Percentiles rank a stretch among this genome's conserved stretches.
Evolutionary conservation across 306 rosid genomes (phyloP).

Genomic region (Casuarina cunninghamiana): DNA sequence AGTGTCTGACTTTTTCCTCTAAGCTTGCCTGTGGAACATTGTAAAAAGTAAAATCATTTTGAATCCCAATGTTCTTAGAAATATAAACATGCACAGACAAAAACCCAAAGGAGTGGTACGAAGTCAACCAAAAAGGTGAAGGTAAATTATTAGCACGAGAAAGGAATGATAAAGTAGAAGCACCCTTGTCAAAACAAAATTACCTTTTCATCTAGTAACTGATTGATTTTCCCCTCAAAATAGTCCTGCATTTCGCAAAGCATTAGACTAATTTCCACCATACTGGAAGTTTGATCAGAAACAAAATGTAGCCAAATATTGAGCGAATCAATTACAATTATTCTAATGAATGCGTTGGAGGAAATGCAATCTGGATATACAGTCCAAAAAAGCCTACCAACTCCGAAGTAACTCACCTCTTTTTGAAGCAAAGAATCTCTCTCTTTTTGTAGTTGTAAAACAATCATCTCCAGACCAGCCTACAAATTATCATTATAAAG

Average conservation of each 20-base stretch:
- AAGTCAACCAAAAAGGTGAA: slow-evolving; percentile 12
- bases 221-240: slow-evolving; percentile 42
- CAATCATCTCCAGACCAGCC: slow-evolving; percentile 56
- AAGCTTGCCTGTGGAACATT: slow-evolving; percentile 55
- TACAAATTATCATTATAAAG: slow-evolving; percentile 34
- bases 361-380: neutral
- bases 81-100: neutral
- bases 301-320: neutral
- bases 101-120: slow-evolving; percentile 7
- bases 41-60: slow-evolving; percentile 26
- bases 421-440: slow-evolving; percentile 54
- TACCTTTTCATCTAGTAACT: slow-evolving; percentile 46
- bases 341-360: neutral
- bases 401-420: slow-evolving; percentile 41
- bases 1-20: slow-evolving; percentile 49
- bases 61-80: slow-evolving; percentile 11
- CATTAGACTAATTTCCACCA: slow-evolving; percentile 25
- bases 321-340: neutral
- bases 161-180: slow-evolving; percentile 18
- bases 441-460: slow-evolving; percentile 51
- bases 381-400: neutral
- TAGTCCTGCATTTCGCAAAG: slow-evolving; percentile 46
- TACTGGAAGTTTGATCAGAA: neutral
- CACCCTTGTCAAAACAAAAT: slow-evolving; percentile 44
- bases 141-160: neutral